phyloP scores from a whole-genome alignment of 2,329 filamentous ascomycete species.

The Fusarium brevicatenulatum region DNA sequence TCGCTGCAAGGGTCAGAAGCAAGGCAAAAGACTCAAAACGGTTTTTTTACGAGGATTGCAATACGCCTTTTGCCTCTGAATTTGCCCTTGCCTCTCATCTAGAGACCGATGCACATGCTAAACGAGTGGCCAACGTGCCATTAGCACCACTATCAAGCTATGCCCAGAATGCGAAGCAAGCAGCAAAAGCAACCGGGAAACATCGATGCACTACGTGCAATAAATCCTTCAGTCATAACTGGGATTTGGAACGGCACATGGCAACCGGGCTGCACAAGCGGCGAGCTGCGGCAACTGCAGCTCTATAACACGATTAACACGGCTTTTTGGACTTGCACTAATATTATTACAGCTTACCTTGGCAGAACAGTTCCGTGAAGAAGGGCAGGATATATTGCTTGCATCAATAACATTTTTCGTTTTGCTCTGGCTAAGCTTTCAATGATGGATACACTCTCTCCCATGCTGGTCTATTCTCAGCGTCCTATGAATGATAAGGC shows the following conservation, averaged over 20 bases:
- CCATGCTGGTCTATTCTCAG: neutral
- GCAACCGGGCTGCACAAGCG: neutral
- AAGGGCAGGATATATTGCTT: neutral
- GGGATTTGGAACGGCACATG: neutral
- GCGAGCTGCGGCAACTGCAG: neutral
- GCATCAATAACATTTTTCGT: neutral
- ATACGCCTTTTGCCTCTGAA: neutral
- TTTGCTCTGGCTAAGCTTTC: neutral
- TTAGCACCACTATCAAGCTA: neutral
- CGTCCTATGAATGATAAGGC: neutral
- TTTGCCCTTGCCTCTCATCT: neutral
- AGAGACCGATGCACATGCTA: neutral
- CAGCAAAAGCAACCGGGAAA: neutral
- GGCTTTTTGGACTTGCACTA: neutral
- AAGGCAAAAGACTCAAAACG: too few species aligned
- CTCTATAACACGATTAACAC: neutral
- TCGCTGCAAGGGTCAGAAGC: fast-evolving
- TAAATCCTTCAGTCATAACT: neutral
- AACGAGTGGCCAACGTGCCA: neutral
- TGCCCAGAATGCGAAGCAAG: neutral
- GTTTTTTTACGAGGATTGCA: too few species aligned
- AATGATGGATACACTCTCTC: neutral
- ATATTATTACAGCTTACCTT: neutral
- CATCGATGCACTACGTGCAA: neutral
- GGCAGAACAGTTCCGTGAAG: neutral